Conservation (phyloP, 257 asterid genomes). For the Solanum tarapatanum region DNA sequence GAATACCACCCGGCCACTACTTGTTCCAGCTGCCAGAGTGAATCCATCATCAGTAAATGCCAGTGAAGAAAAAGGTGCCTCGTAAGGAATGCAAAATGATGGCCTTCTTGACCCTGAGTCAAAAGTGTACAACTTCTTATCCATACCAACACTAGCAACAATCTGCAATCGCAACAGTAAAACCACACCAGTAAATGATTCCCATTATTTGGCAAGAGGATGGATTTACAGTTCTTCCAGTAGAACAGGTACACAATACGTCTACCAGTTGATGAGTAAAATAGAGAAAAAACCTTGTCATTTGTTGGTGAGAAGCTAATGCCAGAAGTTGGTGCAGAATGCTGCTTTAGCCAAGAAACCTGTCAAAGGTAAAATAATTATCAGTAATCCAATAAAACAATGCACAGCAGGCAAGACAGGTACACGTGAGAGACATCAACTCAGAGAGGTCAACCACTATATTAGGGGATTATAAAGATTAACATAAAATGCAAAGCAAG, state of each 20-base stretch:
- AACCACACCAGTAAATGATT: conserved; percentile 2
- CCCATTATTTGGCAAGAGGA: neutral
- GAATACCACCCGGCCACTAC: conserved; percentile 77
- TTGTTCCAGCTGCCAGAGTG: conserved; percentile 92
- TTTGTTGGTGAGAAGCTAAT: conserved; percentile 91
- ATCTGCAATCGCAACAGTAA: conserved; percentile 35
- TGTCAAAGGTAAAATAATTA: conserved; percentile 16
- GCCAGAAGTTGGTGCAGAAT: conserved; percentile 94
- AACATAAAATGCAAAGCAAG: neutral
- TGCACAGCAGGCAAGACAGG: neutral
- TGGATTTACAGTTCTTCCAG: neutral
- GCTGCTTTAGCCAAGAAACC: conserved; percentile 97
- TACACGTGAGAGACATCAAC: neutral
- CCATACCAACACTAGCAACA: conserved; percentile 94
- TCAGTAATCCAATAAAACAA: neutral
- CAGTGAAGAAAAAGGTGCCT: conserved; percentile 87
- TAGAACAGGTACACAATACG: neutral
- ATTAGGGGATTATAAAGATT: neutral
- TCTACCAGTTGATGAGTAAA: neutral
- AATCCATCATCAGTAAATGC: conserved; percentile 90
- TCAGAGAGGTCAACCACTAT: neutral
- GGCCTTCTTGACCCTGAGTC: conserved; percentile 84
- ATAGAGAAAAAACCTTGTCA: conserved; percentile 66
- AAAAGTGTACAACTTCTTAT: conserved; percentile 84
- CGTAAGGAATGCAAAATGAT: conserved; percentile 76